Conservation (phyloP, 805 yeast genomes). For the Candida taoyuanica region DNA sequence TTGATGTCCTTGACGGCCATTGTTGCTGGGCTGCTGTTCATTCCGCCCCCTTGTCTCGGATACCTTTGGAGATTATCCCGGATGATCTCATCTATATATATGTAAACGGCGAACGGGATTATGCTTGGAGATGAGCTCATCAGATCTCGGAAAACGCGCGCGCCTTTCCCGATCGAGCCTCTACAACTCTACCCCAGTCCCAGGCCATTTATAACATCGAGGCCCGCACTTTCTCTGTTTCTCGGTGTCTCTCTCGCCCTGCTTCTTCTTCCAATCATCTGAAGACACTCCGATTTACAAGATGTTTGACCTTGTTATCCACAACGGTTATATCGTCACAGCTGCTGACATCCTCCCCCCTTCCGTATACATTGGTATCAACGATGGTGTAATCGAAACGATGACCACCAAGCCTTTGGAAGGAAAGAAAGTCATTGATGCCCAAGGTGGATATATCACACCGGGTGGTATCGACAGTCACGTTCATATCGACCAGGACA, state of each 20-base stretch:
- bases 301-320: slow-evolving; percentile 26
- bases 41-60: not conserved
- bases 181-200: not conserved
- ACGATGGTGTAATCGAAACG: slow-evolving; percentile 34
- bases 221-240: not conserved
- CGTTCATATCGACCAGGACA: slow-evolving; percentile 42
- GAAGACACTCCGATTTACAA: too few species aligned
- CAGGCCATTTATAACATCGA: not conserved
- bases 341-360: slow-evolving; percentile 31
- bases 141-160: slow-evolving; percentile 5
- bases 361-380: slow-evolving; percentile 37
- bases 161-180: slow-evolving; percentile 7
- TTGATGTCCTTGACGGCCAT: slow-evolving; percentile 14
- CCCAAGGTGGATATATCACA: slow-evolving; percentile 42
- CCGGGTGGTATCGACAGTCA: slow-evolving; percentile 52
- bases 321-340: slow-evolving; percentile 30
- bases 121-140: not conserved
- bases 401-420: slow-evolving; percentile 30
- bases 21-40: not conserved
- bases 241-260: not conserved
- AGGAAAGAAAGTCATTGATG: slow-evolving; percentile 35
- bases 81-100: too few species aligned
- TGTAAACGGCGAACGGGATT: too few species aligned
- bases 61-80: not conserved
- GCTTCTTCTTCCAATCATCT: too few species aligned